These are phyloP conservation scores for Solanum aculeatissimum DNA, from an alignment of 305 asterid species.

Conservation along the genomic window DNA sequence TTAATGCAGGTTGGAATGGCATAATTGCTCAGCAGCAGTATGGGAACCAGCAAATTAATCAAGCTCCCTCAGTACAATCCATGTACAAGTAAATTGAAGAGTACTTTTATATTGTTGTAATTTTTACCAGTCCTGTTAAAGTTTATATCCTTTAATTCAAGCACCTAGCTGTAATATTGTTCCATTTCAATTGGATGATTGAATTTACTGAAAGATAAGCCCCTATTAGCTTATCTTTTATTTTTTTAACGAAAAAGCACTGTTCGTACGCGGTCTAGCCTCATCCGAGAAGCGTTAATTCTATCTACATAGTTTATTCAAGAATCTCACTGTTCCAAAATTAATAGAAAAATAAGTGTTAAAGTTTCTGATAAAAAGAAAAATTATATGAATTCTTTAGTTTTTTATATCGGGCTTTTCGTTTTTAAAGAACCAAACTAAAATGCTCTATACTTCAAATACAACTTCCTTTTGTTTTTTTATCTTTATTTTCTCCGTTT, in stretches of 20 bases:
- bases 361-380: too few relatives aligned
- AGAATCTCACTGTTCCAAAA: neutral
- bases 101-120: neutral
- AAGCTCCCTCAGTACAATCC: slow-evolving; percentile 28
- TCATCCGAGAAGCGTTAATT: too few relatives aligned
- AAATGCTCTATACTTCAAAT: too few relatives aligned
- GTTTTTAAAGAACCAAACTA: too few relatives aligned
- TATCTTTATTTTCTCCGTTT: too few relatives aligned
- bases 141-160: neutral
- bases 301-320: neutral
- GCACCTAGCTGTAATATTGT: neutral
- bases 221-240: neutral
- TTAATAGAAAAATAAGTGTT: too few relatives aligned
- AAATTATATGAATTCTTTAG: too few relatives aligned
- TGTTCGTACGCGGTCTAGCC: neutral
- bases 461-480: too few relatives aligned
- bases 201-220: neutral
- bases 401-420: neutral
- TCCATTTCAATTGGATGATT: neutral
- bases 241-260: neutral
- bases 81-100: slow-evolving; percentile 22
- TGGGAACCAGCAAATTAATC: slow-evolving; percentile 9
- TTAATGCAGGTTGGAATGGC: slow-evolving; percentile 36
- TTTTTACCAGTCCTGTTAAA: neutral
- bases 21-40: slow-evolving; percentile 25